A percentile compares a stretch with the other conserved stretches of the same genome.
Evolutionary conservation across 257 asterid species (phyloP).

Genomic region (Penstemon newberryi): DNA sequence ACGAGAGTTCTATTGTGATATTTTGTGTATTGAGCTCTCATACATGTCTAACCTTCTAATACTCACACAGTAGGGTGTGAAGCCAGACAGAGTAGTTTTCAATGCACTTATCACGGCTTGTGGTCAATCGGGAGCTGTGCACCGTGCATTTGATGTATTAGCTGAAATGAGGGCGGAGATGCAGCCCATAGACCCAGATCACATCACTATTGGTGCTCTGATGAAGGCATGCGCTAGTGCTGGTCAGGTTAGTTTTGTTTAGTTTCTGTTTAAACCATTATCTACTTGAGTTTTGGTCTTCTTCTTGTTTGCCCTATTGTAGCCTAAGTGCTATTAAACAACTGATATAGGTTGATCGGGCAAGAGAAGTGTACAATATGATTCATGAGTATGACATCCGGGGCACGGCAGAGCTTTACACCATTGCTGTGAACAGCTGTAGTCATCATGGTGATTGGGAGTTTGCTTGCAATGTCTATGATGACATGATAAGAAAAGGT

Average conservation of each 20-base stretch:
- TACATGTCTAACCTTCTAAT: slow-evolving; percentile 41
- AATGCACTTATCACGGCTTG: slow-evolving; percentile 99
- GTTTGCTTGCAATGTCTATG: slow-evolving; percentile 74
- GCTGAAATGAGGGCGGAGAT: slow-evolving; percentile 82
- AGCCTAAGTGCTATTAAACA: slow-evolving; percentile 22
- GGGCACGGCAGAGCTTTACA: slow-evolving; percentile 94
- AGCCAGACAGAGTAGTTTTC: slow-evolving; percentile 97
- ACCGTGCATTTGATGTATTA: slow-evolving; percentile 95
- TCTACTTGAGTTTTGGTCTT: slow-evolving; percentile 27
- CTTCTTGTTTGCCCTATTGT: slow-evolving; percentile 2
- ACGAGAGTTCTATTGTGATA: neutral
- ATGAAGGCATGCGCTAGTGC: slow-evolving; percentile 90
- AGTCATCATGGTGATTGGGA: slow-evolving; percentile 94
- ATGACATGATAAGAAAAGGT: slow-evolving; percentile 81
- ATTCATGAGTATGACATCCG: slow-evolving; percentile 69
- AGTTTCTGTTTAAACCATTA: slow-evolving; percentile 22
- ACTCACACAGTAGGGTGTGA: slow-evolving; percentile 79
- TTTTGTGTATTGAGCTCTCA: neutral
- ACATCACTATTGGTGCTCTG: slow-evolving; percentile 88
- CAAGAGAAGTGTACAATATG: slow-evolving; percentile 81
- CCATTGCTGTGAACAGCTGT: slow-evolving; percentile 95
- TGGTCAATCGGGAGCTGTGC: slow-evolving; percentile 95
- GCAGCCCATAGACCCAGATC: slow-evolving; percentile 93
- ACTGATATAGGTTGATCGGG: slow-evolving; percentile 70
- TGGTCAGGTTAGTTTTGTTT: slow-evolving; percentile 65